Conservation (phyloP, 1,284 basidiomycete genomes). For the Schizopora paradoxa region DNA sequence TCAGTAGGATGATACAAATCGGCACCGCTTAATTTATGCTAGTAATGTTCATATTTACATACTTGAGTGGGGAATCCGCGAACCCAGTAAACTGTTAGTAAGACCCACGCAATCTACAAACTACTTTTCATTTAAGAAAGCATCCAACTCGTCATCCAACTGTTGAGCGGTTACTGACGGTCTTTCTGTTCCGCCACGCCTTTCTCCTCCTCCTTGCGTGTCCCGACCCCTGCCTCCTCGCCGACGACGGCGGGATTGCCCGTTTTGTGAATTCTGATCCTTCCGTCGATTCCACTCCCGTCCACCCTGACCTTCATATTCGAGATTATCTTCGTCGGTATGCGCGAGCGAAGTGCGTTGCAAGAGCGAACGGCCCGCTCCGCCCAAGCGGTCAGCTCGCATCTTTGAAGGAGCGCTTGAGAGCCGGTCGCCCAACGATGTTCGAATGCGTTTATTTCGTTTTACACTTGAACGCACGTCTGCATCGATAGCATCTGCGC, state of each 20-base stretch:
- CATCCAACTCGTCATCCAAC: slow-evolving; percentile 71
- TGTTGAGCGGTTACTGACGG: slow-evolving; percentile 61
- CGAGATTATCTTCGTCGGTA: slow-evolving; percentile 21
- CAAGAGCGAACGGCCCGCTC: slow-evolving; percentile 40
- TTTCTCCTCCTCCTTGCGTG: slow-evolving; percentile 19
- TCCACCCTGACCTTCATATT: slow-evolving; percentile 29
- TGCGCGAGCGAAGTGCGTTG: slow-evolving; percentile 49
- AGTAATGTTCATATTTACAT: no score
- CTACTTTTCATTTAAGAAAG: slow-evolving; percentile 50
- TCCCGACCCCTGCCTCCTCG: slow-evolving; percentile 17
- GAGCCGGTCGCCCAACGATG: neutral
- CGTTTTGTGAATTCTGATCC: slow-evolving; percentile 2
- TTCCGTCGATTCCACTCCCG: slow-evolving; percentile 1
- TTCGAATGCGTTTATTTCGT: neutral
- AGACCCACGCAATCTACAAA: no score
- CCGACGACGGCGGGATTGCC: slow-evolving; percentile 4
- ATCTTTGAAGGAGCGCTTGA: slow-evolving; percentile 54
- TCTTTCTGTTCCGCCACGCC: slow-evolving; percentile 29
- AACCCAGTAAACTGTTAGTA: no score
- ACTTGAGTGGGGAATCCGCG: no score
- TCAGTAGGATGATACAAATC: no score
- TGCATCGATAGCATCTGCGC: neutral
- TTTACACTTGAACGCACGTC: no score
- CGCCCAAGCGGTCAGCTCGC: slow-evolving; percentile 55
- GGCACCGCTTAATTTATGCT: no score